A percentile compares a stretch with the other conserved stretches of the same genome.
These are phyloP conservation scores for Fusarium bactridioides DNA, from an alignment of 2,329 filamentous ascomycete genomes.

Conservation along the genomic window DNA sequence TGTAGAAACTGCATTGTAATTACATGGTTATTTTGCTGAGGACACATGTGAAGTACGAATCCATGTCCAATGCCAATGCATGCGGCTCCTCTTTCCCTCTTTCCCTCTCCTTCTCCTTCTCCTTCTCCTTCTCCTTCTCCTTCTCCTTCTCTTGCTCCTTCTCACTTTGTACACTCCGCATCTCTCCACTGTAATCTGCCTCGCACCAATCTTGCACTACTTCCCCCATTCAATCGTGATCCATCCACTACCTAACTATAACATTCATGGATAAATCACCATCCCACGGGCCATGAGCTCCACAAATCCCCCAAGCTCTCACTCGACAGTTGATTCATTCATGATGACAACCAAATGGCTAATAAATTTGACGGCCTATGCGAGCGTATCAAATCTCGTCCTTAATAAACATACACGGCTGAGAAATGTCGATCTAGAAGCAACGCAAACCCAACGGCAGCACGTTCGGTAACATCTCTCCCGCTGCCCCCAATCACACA, in stretches of 20 bases:
- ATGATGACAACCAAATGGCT: conserved; percentile 9
- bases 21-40: background rate
- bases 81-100: background rate
- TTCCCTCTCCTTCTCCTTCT: background rate
- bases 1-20: background rate
- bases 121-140: background rate
- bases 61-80: conserved; percentile 5
- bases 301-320: conserved; percentile 27
- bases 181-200: conserved; percentile 26
- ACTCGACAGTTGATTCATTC: conserved; percentile 14
- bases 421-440: background rate
- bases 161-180: conserved; percentile 27
- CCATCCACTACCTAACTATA: conserved; percentile 28
- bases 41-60: background rate
- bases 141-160: conserved; percentile 20
- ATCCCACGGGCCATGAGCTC: conserved; percentile 33
- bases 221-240: conserved; percentile 30
- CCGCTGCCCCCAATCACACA: background rate
- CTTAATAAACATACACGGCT: background rate
- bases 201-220: conserved; percentile 27
- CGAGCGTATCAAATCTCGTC: conserved; percentile 12
- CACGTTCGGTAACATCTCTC: background rate
- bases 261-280: conserved; percentile 35
- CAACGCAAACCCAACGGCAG: background rate
- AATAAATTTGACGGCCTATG: background rate